Evolutionary conservation across 768 basidiomycete genomes (phyloP), one percentile per base, ranked within the genome.

Genomic region (Tricholoma terreum): DNA sequence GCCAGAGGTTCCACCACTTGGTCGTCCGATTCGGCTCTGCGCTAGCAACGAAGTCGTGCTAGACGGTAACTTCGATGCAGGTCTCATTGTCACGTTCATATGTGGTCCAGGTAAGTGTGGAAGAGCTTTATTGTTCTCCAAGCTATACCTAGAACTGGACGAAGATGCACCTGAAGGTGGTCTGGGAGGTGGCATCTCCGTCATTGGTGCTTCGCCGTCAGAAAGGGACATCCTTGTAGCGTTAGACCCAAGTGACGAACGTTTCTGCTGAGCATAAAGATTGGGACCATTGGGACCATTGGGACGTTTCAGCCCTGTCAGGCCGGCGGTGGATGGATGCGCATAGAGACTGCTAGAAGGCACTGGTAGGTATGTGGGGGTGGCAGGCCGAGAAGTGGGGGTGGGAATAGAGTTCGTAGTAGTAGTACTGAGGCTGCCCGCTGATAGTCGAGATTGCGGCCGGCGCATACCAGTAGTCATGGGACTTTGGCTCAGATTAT

Each of bases 331-430:
- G 9, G 75, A 67, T 43, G 74, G 64, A 31, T 74, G 73, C n/a
- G 74, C 66, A 58, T 84, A 81, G 21, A 82, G 57, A 36, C 81
- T 74, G 24, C 77, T 71, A 22, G 83, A 78, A 2, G 89, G 86
- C 30, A 90, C 61, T n/a, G 89, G 89, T 22, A 92, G 76, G 63
- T 87, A 86, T 15, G 89, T 90, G 8, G 90, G 90, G 21, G 90
- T 89, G 19, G 85, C 69, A 8, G 90, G 90, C 2, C 90, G 84
- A 36, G 88, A 89, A 4, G 79, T 73, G 15, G 88, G 82, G 4
- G 87, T 84, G 9, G 85, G 79, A 50, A 89, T 82, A 10, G 86
- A 83, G 60, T 83, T 85, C 17, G 80, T 82, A 35, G 86, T 80
- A 19, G 81, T 78, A 8, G 71, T 70, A 50, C 71, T 74, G 53